phyloP scores from a whole-genome alignment of 106 monocot species.

The Dioscorea dumetorum region DNA sequence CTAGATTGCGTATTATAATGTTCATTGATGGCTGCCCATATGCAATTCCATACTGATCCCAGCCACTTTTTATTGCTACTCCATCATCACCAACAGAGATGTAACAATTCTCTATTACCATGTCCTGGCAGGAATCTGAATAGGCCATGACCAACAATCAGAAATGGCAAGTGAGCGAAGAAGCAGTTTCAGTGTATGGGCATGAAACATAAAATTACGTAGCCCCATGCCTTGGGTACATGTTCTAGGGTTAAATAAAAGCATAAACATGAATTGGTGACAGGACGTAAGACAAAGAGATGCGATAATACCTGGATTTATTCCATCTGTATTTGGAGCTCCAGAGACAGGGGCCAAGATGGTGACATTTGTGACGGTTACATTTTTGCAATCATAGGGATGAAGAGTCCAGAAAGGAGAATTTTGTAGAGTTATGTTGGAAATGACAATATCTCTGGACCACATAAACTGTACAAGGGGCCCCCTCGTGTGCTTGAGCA shows the following conservation, averaged over 20 bases:
- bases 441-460: slow-evolving; percentile 55
- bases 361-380: slow-evolving; percentile 34
- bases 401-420: slow-evolving; percentile 77
- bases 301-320: slow-evolving; percentile 36
- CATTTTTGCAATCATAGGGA: slow-evolving; percentile 64
- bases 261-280: background rate
- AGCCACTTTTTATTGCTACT: slow-evolving; percentile 85
- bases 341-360: slow-evolving; percentile 44
- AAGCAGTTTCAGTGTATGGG: too few species aligned
- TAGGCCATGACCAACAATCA: background rate
- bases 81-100: slow-evolving; percentile 88
- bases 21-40: slow-evolving; percentile 71
- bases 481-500: slow-evolving; percentile 52
- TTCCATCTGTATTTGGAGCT: slow-evolving; percentile 56
- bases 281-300: background rate
- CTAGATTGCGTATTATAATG: slow-evolving; percentile 60
- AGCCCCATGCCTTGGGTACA: too few species aligned
- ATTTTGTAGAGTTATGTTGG: slow-evolving; percentile 53
- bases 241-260: background rate
- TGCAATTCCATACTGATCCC: slow-evolving; percentile 88
- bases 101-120: slow-evolving; percentile 90
- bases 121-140: slow-evolving; percentile 77
- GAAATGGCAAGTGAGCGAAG: background rate
- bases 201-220: too few species aligned
- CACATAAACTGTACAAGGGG: slow-evolving; percentile 68